Conservation (phyloP, 345 rosid species). For the Syzygium grande region DNA sequence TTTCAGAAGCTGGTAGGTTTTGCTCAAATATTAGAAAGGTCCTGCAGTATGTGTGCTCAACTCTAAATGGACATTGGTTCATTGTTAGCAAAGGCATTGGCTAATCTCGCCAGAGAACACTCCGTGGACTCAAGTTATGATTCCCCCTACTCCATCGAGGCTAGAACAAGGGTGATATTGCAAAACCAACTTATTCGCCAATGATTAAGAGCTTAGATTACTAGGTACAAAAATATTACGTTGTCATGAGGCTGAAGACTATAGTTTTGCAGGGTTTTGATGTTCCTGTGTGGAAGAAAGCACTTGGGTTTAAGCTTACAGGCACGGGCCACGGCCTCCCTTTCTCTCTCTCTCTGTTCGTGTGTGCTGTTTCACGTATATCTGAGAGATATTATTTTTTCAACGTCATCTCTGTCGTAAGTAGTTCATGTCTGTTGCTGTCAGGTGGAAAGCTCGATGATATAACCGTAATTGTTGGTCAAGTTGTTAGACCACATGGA, state of each 20-base stretch:
- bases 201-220: not conserved
- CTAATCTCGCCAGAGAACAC: conserved; percentile 58
- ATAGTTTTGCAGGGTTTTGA: conserved; percentile 51
- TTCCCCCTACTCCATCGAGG: conserved; percentile 84
- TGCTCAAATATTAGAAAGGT: not conserved
- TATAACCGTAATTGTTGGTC: conserved; percentile 70
- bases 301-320: conserved; percentile 71
- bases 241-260: not conserved
- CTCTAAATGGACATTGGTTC: not conserved
- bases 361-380: not conserved
- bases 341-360: not conserved
- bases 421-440: not conserved
- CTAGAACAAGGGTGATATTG: conserved; percentile 53
- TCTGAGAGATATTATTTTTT: not conserved
- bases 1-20: conserved; percentile 50
- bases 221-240: not conserved
- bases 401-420: not conserved
- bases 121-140: conserved; percentile 58
- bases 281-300: conserved; percentile 82
- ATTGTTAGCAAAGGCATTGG: conserved; percentile 73
- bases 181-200: not conserved
- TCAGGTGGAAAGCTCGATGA: conserved; percentile 93
- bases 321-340: conserved; percentile 14
- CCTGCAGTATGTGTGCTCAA: not conserved
- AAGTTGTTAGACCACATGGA: conserved; percentile 22